Base-by-base conservation (phyloP, 495 filamentous ascomycete genomes). In the Bombardia bombarda region DNA sequence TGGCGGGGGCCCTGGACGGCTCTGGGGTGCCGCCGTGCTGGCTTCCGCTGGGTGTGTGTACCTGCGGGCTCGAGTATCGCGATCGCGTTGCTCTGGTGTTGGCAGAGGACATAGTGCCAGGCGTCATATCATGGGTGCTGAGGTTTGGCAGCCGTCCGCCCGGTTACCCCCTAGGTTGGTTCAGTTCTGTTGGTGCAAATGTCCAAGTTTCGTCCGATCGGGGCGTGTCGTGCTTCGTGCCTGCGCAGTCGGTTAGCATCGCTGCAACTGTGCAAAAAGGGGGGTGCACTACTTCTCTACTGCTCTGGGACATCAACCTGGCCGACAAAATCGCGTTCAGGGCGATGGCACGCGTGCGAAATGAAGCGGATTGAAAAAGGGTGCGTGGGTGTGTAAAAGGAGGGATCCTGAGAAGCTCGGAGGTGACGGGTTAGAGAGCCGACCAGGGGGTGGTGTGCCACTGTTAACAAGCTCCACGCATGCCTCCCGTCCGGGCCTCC, bases 61-160 rank as follows among this genome's bases (percentile, higher is more conserved):
- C n/a, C 38, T 69, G 62, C 12, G 79, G 78, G 43, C 75, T 82
- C 45, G 77, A 73, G 37, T 63, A 70, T 13, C 78, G 69, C 53
- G 73, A 77, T 63, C 65, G 66, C 35, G 63, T 58, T 14, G 69
- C 46, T 58, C 65, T 63, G 47, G 51, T 53, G 40, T 57, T 61
- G 30, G 60, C 46, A 37, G 65, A 46, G 43, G n/a, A n/a, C n/a
- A n/a, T n/a, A n/a, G n/a, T n/a, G n/a, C n/a, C n/a, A n/a, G n/a
- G n/a, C n/a, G n/a, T n/a, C n/a, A n/a, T n/a, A n/a, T n/a, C n/a
- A n/a, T n/a, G n/a, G n/a, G n/a, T n/a, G n/a, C n/a, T n/a, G n/a
- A n/a, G n/a, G n/a, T n/a, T n/a, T n/a, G n/a, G 31, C 26, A 19
- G 32, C 25, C 22, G 16, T 44, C 49, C 36, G 51, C 36, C 46